These are phyloP conservation scores for Ocimum tenuiflorum DNA, from an alignment of 257 asterid genomes.

Conservation along the genomic window DNA sequence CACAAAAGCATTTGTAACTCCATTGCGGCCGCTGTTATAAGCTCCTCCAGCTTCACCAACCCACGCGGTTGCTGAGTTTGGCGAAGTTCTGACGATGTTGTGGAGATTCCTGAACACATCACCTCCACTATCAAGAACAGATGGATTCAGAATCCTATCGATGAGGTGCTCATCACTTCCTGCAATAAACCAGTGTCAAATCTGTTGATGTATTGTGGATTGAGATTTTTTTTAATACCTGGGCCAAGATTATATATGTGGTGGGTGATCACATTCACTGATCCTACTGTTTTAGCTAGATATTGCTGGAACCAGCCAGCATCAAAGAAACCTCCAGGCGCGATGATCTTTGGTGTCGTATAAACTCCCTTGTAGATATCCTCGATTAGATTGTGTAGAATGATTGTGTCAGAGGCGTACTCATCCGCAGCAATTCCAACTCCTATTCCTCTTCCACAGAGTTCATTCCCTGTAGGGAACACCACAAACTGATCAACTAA, in stretches of 20 bases:
- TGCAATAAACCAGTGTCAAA: conserved; percentile 14
- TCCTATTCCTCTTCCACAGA: conserved; percentile 32
- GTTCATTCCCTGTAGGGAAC: conserved; percentile 31
- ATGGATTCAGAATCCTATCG: conserved; percentile 54
- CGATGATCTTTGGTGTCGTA: conserved; percentile 29
- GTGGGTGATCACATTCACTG: conserved; percentile 29
- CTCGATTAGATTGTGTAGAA: conserved; percentile 22
- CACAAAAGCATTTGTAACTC: conserved; percentile 63
- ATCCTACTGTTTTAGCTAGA: conserved; percentile 24
- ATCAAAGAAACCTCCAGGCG: conserved; percentile 39
- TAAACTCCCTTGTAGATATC: conserved; percentile 21
- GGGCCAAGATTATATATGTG: conserved; percentile 35
- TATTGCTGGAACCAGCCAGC: conserved; percentile 28
- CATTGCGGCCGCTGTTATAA: conserved; percentile 61
- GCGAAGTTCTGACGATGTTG: conserved; percentile 31
- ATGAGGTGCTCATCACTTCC: conserved; percentile 58
- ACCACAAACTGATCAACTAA: not conserved
- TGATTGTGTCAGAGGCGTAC: conserved; percentile 27
- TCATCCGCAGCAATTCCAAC: conserved; percentile 26
- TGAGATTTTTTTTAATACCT: conserved; percentile 13
- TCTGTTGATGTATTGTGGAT: not conserved
- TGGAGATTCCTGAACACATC: conserved; percentile 35
- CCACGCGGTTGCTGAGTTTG: conserved; percentile 50
- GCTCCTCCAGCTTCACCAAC: conserved; percentile 88
- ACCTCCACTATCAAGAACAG: conserved; percentile 49